Conservation (phyloP, 2,329 filamentous ascomycete genomes). For the Annulohypoxylon truncatum region DNA sequence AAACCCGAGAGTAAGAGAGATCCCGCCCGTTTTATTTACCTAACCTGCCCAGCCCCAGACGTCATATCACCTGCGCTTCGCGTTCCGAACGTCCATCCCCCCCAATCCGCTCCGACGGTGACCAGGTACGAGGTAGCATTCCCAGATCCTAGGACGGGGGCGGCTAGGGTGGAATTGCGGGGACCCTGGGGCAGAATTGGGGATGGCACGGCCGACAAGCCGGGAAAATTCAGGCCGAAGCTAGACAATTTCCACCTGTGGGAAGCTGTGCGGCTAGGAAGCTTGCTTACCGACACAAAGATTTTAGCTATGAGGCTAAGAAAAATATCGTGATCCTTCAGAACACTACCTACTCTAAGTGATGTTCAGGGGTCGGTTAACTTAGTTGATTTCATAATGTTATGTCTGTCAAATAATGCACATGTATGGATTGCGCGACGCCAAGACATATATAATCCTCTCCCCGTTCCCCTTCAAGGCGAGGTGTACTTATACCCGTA, state of each 20-base stretch:
- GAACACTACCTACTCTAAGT: not conserved
- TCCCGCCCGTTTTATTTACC: conserved; percentile 18
- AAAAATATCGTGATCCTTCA: not conserved
- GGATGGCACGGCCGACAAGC: conserved; percentile 29
- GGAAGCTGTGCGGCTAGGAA: conserved; percentile 8
- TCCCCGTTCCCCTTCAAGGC: conserved; percentile 46
- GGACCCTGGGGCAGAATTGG: conserved; percentile 37
- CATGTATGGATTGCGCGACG: not conserved
- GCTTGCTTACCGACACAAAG: not conserved
- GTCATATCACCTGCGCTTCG: conserved; percentile 18
- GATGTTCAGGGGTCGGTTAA: not conserved
- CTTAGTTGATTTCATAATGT: not conserved
- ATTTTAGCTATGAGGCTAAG: conserved; percentile 3
- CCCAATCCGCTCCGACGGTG: conserved; percentile 9
- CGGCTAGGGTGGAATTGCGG: conserved; percentile 20
- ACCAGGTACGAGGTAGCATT: conserved; percentile 39
- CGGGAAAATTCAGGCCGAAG: conserved; percentile 36
- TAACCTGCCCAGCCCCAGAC: not conserved
- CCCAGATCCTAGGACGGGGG: conserved; percentile 19
- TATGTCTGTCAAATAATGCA: not conserved
- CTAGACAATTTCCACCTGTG: conserved; percentile 33
- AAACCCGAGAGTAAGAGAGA: not conserved
- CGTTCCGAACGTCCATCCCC: conserved; percentile 8
- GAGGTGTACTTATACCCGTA: conserved; percentile 61
- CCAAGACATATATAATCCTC: not conserved